Evolutionary conservation across 2,329 filamentous ascomycete species (phyloP).

Genomic region (Chalaropsis thielavioides): DNA sequence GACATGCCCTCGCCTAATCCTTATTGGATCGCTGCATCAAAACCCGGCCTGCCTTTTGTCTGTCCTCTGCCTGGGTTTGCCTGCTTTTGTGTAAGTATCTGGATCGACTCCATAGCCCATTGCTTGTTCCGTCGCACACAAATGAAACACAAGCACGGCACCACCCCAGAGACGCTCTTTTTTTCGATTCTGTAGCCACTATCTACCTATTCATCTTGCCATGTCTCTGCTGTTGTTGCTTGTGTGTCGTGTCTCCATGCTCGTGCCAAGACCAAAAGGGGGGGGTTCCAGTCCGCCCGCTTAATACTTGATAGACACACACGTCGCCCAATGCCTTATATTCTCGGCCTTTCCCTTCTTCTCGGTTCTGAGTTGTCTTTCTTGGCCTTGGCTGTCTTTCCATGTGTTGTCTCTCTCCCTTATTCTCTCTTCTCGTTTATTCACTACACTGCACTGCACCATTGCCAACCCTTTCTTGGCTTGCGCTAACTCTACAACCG

Average conservation of each 20-base stretch:
- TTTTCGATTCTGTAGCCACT: slow-evolving; percentile 1
- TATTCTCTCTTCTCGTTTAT: not conserved
- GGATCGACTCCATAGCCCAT: not conserved
- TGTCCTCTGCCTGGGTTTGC: not conserved
- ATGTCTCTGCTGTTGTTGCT: not conserved
- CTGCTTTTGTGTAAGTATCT: slow-evolving; percentile 6
- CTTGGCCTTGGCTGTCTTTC: not conserved
- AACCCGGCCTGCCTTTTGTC: not conserved
- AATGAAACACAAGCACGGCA: slow-evolving; percentile 3
- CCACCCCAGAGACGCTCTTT: not conserved
- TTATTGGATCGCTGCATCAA: slow-evolving; percentile 3
- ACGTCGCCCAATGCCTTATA: not conserved
- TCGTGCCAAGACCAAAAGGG: slow-evolving; percentile 5
- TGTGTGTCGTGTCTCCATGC: not conserved
- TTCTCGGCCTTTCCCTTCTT: not conserved
- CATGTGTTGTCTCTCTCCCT: not conserved
- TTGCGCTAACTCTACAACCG: not conserved
- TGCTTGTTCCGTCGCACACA: slow-evolving; percentile 3
- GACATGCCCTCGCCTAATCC: slow-evolving; percentile 7
- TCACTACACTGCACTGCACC: not conserved
- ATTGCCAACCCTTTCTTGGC: not conserved
- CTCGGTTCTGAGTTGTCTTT: not conserved
- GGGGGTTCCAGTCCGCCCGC: not conserved
- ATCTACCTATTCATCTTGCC: not conserved
- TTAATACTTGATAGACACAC: slow-evolving; percentile 4